Evolutionary conservation across 2,329 filamentous ascomycete species (phyloP), one percentile per base, ranked within the genome.

Genomic region (Talaromyces pinophilus): DNA sequence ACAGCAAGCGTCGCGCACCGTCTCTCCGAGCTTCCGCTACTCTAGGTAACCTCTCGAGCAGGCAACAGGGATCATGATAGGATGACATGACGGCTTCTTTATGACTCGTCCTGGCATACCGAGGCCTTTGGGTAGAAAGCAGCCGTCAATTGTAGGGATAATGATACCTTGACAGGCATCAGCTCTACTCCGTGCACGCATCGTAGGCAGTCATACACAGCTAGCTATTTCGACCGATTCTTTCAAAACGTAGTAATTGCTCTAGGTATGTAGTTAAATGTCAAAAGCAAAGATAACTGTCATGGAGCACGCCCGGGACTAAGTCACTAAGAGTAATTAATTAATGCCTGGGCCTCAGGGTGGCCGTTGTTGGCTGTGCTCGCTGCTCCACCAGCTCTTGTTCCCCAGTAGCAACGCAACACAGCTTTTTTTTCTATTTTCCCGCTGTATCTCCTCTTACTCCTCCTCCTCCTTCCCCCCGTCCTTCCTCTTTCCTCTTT

Each of bases 371-470:
- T 64, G 52, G 62, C 52, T 70, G 71, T 71, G 69, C 67, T 72
- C 42, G 17, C 70, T 70, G 72, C 70, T 75, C 73, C 71, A 72
- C 74, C 72, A 73, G 66, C 67, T 68, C 64, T 63, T n/a, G 57
- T 46, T 40, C 57, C 70, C 65, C 68, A 67, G 54, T 57, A 57
- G 54, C 54, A 67, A 69, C 62, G 62, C 66, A 62, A 65, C 67
- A 44, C 62, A 67, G 52, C 67, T 65, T 64, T 67, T 69, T 63
- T 69, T 70, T 71, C 65, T 62, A 68, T 68, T 72, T 70, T 65
- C 52, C 62, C 62, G 64, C 64, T 66, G 60, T 54, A 57, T 28
- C 65, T 28, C 64, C 52, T 67, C 63, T 40, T 62, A 66, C 52
- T 67, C 62, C 59, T 66, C 68, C 57, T 54, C 60, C n/a, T 52